phyloP scores from a whole-genome alignment of 1,139 yeast species.

The Diutina ranongensis region DNA sequence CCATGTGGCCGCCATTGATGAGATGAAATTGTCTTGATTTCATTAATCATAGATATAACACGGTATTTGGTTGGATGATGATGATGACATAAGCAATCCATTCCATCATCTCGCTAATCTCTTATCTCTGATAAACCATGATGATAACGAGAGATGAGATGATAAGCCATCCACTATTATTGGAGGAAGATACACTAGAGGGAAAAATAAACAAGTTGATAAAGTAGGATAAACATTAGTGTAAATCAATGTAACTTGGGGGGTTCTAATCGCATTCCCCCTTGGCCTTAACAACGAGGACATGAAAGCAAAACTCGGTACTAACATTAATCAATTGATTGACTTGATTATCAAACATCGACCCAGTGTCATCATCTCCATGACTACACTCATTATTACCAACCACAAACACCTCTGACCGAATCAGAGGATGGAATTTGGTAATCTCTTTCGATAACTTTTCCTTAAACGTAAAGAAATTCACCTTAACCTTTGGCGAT shows the following conservation, averaged over 20 bases:
- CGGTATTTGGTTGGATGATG: too few species aligned
- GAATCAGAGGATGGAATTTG: not conserved
- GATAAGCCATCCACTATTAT: not conserved
- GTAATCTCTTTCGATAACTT: not conserved
- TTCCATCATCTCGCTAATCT: too few species aligned
- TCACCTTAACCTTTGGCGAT: not conserved
- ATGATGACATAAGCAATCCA: too few species aligned
- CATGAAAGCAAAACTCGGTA: not conserved
- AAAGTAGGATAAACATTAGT: too few species aligned
- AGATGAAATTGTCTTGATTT: too few species aligned
- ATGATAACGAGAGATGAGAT: not conserved
- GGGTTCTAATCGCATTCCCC: too few species aligned
- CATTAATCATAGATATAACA: too few species aligned
- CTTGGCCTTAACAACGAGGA: conserved; percentile 1
- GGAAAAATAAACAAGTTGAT: too few species aligned
- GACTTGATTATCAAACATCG: not conserved
- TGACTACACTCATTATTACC: not conserved
- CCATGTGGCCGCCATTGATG: too few species aligned
- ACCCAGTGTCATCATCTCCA: not conserved
- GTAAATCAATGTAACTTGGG: too few species aligned
- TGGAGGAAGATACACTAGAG: too few species aligned
- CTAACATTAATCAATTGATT: not conserved
- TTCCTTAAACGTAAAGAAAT: not conserved
- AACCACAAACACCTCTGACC: conserved; percentile 2
- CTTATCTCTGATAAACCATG: too few species aligned